Percentiles rank a stretch among this genome's conserved stretches.
Conservation (phyloP, 2,329 filamentous ascomycete species). For the Plectosphaerella plurivora region DNA sequence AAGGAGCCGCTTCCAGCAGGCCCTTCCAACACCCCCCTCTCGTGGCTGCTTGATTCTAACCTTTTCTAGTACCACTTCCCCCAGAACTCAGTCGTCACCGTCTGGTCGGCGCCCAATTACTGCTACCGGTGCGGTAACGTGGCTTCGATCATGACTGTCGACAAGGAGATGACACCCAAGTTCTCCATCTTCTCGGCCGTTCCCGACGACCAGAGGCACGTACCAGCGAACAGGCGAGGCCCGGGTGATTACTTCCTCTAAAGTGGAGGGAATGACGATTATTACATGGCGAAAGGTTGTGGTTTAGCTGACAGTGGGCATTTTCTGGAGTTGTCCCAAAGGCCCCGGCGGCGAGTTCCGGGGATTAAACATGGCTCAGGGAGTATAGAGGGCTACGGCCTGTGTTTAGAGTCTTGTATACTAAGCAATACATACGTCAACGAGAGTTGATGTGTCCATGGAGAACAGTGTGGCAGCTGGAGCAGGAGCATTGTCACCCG, state of each 20-base stretch:
- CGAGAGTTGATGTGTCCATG: no score
- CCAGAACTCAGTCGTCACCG: constrained; percentile 92
- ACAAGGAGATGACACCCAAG: constrained; percentile 77
- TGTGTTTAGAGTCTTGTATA: no score
- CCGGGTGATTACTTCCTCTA: constrained; percentile 69
- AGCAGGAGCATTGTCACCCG: no score
- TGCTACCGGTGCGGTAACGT: constrained; percentile 95
- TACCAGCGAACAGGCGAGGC: constrained; percentile 66
- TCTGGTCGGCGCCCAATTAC: constrained; percentile 97
- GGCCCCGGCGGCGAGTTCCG: no score
- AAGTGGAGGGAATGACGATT: constrained; percentile 3
- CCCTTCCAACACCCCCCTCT: constrained; percentile 54
- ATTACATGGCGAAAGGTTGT: background rate
- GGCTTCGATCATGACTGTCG: constrained; percentile 92
- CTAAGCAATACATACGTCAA: no score
- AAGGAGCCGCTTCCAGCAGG: background rate
- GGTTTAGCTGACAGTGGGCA: background rate
- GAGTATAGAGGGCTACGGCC: no score
- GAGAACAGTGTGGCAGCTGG: no score
- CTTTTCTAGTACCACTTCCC: constrained; percentile 75
- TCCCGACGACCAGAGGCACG: constrained; percentile 78
- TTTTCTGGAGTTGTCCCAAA: no score
- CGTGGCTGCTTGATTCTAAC: background rate
- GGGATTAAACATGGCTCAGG: no score
- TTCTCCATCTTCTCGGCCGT: constrained; percentile 92